A percentile compares a stretch with the other conserved stretches of the same genome.
Evolutionary conservation across 345 rosid species (phyloP).

Genomic region (Bretschneidera sinensis): DNA sequence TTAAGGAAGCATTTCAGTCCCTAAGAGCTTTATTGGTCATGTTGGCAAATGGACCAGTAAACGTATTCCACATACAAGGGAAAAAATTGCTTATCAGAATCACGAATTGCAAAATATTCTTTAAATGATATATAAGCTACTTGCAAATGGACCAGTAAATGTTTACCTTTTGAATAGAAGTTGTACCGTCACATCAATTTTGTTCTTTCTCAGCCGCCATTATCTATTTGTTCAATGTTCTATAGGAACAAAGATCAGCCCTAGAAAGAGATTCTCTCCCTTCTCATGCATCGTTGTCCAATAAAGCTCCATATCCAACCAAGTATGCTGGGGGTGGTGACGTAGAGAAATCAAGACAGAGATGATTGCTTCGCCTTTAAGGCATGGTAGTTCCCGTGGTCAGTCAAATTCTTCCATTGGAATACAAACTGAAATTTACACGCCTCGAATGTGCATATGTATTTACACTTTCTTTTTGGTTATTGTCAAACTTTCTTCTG

Average conservation of each 20-base stretch:
- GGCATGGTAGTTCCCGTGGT: constrained; percentile 7
- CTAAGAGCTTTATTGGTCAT: no score
- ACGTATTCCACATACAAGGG: no score
- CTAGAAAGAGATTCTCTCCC: constrained; percentile 34
- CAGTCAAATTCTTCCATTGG: constrained; percentile 13
- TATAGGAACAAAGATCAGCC: constrained; percentile 45
- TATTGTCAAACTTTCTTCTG: neutral
- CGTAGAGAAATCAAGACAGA: constrained; percentile 28
- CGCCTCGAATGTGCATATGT: constrained; percentile 25
- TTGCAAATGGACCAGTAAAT: no score
- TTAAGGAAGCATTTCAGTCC: no score
- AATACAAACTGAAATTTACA: constrained; percentile 5
- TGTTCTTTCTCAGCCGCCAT: neutral
- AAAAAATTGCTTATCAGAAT: no score
- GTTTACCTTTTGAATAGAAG: no score
- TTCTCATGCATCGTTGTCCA: constrained; percentile 9
- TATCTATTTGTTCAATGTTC: neutral
- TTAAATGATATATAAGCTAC: no score
- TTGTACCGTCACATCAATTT: no score
- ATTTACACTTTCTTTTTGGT: neutral
- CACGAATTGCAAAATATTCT: no score
- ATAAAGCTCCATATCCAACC: constrained; percentile 15
- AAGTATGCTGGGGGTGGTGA: constrained; percentile 11
- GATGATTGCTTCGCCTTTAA: constrained; percentile 27
- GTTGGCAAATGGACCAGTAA: no score